phyloP scores from a whole-genome alignment of 1,284 basidiomycete genomes.

The Rhodotorula sp. region DNA sequence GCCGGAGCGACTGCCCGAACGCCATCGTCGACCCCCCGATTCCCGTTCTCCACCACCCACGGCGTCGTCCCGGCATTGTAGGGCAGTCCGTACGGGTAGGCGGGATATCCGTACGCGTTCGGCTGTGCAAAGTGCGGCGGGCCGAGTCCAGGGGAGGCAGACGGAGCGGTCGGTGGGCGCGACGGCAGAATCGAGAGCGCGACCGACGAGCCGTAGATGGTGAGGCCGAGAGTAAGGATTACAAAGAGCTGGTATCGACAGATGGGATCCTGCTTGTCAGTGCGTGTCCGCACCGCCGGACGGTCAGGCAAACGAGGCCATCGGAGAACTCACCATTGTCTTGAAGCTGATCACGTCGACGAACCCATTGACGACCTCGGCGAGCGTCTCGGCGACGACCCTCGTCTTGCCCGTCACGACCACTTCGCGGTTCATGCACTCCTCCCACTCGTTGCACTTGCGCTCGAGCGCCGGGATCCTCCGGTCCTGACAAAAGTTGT shows the following conservation, averaged over 20 bases:
- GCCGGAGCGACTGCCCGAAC: no score
- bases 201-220: conserved; percentile 38
- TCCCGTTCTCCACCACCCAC: conserved; percentile 26
- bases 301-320: no score
- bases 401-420: conserved; percentile 76
- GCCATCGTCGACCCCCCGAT: neutral
- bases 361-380: conserved; percentile 92
- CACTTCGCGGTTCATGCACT: conserved; percentile 66
- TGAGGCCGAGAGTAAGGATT: conserved; percentile 27
- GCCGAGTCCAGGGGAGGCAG: neutral
- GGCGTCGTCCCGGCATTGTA: conserved; percentile 6
- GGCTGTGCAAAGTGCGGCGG: conserved; percentile 5
- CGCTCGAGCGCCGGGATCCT: conserved; percentile 78
- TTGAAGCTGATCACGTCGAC: conserved; percentile 97
- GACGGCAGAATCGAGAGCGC: conserved; percentile 34
- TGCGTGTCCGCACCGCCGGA: no score
- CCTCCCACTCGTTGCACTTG: conserved; percentile 83
- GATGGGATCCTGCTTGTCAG: neutral
- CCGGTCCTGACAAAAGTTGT: conserved; percentile 71
- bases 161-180: neutral
- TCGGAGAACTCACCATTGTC: conserved; percentile 62
- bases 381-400: conserved; percentile 90
- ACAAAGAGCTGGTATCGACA: conserved; percentile 30
- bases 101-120: neutral
- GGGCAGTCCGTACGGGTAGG: conserved; percentile 21